A percentile compares a stretch with the other conserved stretches of the same genome.
phyloP scores from a whole-genome alignment of 331 rosid species.

The Ulmus americana region DNA sequence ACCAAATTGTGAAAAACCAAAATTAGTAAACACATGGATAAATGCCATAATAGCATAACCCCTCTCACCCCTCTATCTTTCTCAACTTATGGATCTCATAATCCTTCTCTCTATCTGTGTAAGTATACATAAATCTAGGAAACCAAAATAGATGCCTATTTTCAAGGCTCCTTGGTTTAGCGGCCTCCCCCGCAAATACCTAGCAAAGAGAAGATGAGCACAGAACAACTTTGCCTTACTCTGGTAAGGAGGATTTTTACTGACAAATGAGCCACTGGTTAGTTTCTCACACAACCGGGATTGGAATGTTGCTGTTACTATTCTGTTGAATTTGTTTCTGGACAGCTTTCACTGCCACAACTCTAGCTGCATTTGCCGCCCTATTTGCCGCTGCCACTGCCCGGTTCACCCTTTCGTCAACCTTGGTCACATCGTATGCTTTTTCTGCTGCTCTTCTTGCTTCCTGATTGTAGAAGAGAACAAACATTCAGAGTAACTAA shows the following conservation, averaged over 20 bases:
- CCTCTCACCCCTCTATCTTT: slow-evolving; percentile 9
- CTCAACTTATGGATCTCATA: slow-evolving; percentile 15
- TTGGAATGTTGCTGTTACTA: slow-evolving; percentile 46
- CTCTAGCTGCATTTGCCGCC: slow-evolving; percentile 97
- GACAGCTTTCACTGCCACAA: slow-evolving; percentile 88
- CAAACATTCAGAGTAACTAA: not conserved
- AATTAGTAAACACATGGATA: slow-evolving; percentile 20
- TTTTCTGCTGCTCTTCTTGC: slow-evolving; percentile 83
- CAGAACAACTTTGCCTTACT: not conserved
- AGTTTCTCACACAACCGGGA: slow-evolving; percentile 44
- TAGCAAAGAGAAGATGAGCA: slow-evolving; percentile 30
- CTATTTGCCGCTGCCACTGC: slow-evolving; percentile 85
- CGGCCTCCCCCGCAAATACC: slow-evolving; percentile 11
- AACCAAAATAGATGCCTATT: slow-evolving; percentile 25
- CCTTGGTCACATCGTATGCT: slow-evolving; percentile 77
- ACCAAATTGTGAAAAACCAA: slow-evolving; percentile 19
- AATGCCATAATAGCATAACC: slow-evolving; percentile 15
- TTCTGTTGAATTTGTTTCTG: slow-evolving; percentile 70
- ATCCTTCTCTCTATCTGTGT: slow-evolving; percentile 23
- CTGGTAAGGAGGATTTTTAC: slow-evolving; percentile 15
- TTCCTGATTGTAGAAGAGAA: slow-evolving; percentile 48
- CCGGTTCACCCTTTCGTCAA: slow-evolving; percentile 89
- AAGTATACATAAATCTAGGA: slow-evolving; percentile 35
- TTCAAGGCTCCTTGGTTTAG: slow-evolving; percentile 21
- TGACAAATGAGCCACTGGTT: slow-evolving; percentile 11